These are phyloP conservation scores for Porogramme epimiltina DNA, from an alignment of 1,284 basidiomycete genomes.

Conservation along the genomic window DNA sequence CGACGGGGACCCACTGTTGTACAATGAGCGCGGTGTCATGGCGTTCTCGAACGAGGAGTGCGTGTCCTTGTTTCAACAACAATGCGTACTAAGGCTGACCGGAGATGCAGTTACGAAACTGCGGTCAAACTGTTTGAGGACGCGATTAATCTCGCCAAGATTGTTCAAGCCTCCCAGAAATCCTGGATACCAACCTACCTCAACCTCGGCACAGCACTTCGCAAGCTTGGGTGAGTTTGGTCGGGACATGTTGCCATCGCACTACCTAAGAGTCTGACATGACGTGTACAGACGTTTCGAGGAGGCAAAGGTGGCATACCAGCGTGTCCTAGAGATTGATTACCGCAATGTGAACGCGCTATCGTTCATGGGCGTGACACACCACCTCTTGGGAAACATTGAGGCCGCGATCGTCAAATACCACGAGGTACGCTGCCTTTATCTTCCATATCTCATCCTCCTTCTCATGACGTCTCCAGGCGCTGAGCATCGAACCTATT, in stretches of 20 bases:
- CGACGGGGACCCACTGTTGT: constrained; percentile 83
- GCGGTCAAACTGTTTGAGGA: constrained; percentile 75
- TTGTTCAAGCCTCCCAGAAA: constrained; percentile 82
- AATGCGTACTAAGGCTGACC: no score
- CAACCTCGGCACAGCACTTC: constrained; percentile 86
- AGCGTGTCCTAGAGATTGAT: constrained; percentile 79
- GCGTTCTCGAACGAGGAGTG: constrained; percentile 85
- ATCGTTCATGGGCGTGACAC: constrained; percentile 82
- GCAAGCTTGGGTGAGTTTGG: constrained; percentile 69
- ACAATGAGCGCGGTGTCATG: constrained; percentile 94
- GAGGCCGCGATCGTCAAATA: constrained; percentile 85
- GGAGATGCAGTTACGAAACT: constrained; percentile 53
- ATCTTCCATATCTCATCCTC: neutral
- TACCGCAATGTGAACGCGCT: constrained; percentile 78
- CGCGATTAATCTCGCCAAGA: constrained; percentile 74
- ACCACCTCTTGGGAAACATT: constrained; percentile 72
- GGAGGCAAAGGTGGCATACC: constrained; percentile 73
- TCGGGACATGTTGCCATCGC: neutral
- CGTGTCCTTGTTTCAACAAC: constrained; percentile 36
- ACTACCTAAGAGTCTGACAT: neutral
- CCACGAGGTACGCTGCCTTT: constrained; percentile 66
- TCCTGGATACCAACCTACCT: constrained; percentile 89
- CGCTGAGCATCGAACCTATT: constrained; percentile 83
- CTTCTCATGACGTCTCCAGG: constrained; percentile 43
- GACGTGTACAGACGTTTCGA: constrained; percentile 54